These are phyloP conservation scores for Kwoniella sp. DNA, from an alignment of 768 basidiomycete genomes.

Conservation along the genomic window DNA sequence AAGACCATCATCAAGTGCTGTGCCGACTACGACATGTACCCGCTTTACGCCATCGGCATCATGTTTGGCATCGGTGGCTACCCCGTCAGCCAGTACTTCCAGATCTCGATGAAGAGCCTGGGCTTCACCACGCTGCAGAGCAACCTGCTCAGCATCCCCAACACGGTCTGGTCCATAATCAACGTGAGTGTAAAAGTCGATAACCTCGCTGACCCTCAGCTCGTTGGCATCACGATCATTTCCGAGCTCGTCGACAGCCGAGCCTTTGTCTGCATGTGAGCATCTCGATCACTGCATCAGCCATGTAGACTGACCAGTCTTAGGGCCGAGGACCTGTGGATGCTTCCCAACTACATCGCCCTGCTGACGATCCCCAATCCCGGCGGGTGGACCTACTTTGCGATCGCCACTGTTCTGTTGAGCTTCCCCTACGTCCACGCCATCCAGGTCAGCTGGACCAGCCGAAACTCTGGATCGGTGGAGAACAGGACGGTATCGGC, in stretches of 20 bases:
- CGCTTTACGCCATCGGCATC: constrained; percentile 48
- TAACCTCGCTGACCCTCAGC: not conserved
- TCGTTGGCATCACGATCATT: constrained; percentile 19
- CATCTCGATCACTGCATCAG: not conserved
- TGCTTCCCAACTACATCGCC: constrained; percentile 45
- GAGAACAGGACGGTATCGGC: constrained; percentile 48
- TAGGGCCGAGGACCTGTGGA: constrained; percentile 45
- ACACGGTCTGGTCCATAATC: constrained; percentile 41
- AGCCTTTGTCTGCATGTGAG: constrained; percentile 22
- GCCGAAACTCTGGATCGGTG: constrained; percentile 44
- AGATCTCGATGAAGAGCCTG: constrained; percentile 37
- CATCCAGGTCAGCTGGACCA: constrained; percentile 48
- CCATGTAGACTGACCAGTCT: not conserved
- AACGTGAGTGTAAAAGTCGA: constrained; percentile 24
- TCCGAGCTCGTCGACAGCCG: constrained; percentile 28
- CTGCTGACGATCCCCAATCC: constrained; percentile 28
- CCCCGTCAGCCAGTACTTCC: constrained; percentile 40
- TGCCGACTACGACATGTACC: constrained; percentile 45
- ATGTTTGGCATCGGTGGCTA: constrained; percentile 43
- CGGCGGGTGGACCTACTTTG: constrained; percentile 43
- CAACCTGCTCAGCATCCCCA: constrained; percentile 48
- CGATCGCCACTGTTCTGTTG: constrained; percentile 43
- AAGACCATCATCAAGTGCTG: constrained; percentile 35
- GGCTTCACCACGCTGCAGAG: constrained; percentile 47
- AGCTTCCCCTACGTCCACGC: constrained; percentile 48